Conservation (phyloP, 768 basidiomycete genomes). For the Pleurotus citrinopileatus region DNA sequence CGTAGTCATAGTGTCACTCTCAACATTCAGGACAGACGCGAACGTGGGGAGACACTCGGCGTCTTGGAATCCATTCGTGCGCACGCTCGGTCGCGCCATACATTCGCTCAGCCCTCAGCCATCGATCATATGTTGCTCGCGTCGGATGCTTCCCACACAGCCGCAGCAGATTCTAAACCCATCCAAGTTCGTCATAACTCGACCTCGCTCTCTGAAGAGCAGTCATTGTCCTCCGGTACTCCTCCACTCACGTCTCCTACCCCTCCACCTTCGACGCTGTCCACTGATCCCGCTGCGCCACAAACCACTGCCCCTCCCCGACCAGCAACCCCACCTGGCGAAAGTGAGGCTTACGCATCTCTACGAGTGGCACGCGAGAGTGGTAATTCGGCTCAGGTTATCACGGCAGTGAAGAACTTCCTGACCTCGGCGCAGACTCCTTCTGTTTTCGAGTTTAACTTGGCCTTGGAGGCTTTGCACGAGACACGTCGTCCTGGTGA, state of each 20-base stretch:
- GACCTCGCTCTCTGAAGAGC: constrained; percentile 30
- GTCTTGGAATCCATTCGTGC: constrained; percentile 64
- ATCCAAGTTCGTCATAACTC: constrained; percentile 47
- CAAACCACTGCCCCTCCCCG: constrained; percentile 15
- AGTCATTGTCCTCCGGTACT: constrained; percentile 14
- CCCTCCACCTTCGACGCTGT: constrained; percentile 9
- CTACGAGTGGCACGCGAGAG: constrained; percentile 24
- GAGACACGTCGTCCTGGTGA: constrained; percentile 44
- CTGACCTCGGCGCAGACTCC: constrained; percentile 27
- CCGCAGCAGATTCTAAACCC: constrained; percentile 17
- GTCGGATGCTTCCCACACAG: constrained; percentile 31
- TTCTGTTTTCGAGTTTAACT: constrained; percentile 56
- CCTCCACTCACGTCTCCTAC: constrained; percentile 13
- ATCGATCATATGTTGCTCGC: constrained; percentile 40
- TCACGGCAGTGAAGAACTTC: constrained; percentile 35
- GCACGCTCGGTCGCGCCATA: constrained; percentile 60
- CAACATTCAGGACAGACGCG: constrained; percentile 36
- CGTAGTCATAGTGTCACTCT: constrained; percentile 65
- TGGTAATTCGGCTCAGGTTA: constrained; percentile 23
- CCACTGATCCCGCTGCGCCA: constrained; percentile 20
- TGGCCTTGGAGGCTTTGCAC: constrained; percentile 53
- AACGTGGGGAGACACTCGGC: constrained; percentile 42
- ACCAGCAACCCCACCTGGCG: background rate
- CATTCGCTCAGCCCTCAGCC: constrained; percentile 35
- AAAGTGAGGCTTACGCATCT: constrained; percentile 15